Conservation (phyloP, 2,329 filamentous ascomycete genomes). For the Aureobasidium sp. region DNA sequence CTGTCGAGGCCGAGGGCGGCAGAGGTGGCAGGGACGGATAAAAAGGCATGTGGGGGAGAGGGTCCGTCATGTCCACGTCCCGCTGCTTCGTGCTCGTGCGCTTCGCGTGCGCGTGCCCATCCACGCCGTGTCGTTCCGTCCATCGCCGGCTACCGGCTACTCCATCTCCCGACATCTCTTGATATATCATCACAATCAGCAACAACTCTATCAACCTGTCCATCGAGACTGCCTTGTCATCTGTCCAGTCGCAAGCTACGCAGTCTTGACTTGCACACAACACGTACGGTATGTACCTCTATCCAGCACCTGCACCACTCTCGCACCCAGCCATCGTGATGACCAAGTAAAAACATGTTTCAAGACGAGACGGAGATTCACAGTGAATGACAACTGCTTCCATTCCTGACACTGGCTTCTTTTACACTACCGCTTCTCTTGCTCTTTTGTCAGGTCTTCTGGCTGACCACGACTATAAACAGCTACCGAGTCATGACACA, state of each 20-base stretch:
- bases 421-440: background rate
- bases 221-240: background rate
- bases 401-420: background rate
- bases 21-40: background rate
- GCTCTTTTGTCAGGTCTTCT: background rate
- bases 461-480: background rate
- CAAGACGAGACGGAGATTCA: conserved; percentile 17
- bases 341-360: conserved; percentile 16
- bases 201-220: background rate
- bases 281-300: background rate
- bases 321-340: conserved; percentile 6
- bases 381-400: conserved; percentile 6
- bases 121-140: background rate
- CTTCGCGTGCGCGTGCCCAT: background rate
- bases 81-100: background rate
- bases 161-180: background rate
- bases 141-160: background rate
- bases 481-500: background rate
- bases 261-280: background rate
- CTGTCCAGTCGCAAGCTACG: too few relatives aligned
- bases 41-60: conserved; percentile 1
- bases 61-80: background rate
- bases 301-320: background rate
- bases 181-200: background rate
- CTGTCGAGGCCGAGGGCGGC: background rate